These are phyloP conservation scores for Hyaloscypha finlandica DNA, from an alignment of 495 filamentous ascomycete genomes.

Conservation along the genomic window DNA sequence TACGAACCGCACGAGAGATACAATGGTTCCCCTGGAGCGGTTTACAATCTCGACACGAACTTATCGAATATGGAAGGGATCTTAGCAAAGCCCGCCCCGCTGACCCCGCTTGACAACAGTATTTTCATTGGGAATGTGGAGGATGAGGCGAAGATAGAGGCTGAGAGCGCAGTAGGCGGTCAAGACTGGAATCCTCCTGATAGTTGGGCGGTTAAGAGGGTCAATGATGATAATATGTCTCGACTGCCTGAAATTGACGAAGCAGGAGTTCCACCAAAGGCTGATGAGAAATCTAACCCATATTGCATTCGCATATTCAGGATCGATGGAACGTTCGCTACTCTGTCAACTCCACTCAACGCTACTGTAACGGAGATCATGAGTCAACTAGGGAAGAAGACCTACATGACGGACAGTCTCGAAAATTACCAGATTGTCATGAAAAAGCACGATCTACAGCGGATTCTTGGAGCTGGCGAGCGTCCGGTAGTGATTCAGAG, in stretches of 20 bases:
- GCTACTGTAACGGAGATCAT: slow-evolving; percentile 85
- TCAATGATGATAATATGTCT: slow-evolving; percentile 62
- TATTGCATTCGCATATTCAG: slow-evolving; percentile 98
- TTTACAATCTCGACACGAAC: slow-evolving; percentile 81
- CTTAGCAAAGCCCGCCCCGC: slow-evolving; percentile 60
- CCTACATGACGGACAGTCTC: slow-evolving; percentile 82
- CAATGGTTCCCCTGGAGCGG: slow-evolving; percentile 46
- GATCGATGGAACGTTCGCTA: slow-evolving; percentile 90
- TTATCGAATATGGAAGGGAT: slow-evolving; percentile 84
- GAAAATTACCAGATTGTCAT: slow-evolving; percentile 95
- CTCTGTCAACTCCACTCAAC: slow-evolving; percentile 76
- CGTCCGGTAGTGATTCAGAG: slow-evolving; percentile 92
- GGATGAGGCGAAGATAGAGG: slow-evolving; percentile 41
- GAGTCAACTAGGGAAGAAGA: slow-evolving; percentile 82
- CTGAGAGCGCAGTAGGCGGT: slow-evolving; percentile 41
- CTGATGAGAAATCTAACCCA: slow-evolving; percentile 64
- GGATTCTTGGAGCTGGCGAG: slow-evolving; percentile 76
- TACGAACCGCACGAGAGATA: slow-evolving; percentile 47
- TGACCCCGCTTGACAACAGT: slow-evolving; percentile 61
- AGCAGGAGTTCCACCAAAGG: slow-evolving; percentile 53
- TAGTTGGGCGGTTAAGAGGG: slow-evolving; percentile 84
- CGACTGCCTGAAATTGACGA: slow-evolving; percentile 63
- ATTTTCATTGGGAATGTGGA: slow-evolving; percentile 55
- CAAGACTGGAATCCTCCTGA: slow-evolving; percentile 85
- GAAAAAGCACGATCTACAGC: slow-evolving; percentile 86